Evolutionary conservation across 306 rosid genomes (phyloP).

Genomic region (Rosa multiflora): DNA sequence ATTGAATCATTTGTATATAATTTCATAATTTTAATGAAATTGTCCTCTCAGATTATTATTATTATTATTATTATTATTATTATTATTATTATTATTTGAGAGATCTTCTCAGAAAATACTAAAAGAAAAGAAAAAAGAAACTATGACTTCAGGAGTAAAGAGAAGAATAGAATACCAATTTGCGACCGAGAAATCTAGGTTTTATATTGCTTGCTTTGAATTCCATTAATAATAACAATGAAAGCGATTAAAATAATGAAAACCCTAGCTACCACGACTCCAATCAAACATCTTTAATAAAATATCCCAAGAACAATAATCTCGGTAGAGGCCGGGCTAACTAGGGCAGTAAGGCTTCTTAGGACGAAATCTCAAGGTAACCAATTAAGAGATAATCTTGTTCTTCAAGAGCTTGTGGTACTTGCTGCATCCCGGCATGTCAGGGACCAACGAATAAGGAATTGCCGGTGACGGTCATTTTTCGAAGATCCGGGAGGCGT

Average conservation of each 20-base stretch:
- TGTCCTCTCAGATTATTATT: no score
- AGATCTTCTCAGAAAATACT: no score
- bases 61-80: no score
- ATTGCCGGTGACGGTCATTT: not conserved
- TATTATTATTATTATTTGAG: no score
- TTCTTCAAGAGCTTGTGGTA: not conserved
- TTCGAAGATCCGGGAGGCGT: not conserved
- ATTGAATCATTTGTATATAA: no score
- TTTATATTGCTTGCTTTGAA: no score
- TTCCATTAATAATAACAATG: not conserved
- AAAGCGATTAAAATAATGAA: not conserved
- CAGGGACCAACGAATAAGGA: not conserved
- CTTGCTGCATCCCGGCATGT: not conserved
- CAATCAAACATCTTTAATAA: not conserved
- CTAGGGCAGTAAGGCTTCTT: not conserved
- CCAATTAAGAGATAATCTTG: not conserved
- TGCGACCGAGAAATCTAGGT: no score
- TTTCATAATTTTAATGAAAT: no score
- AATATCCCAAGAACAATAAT: not conserved
- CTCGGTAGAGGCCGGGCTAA: not conserved
- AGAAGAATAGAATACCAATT: no score
- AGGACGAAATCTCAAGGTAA: not conserved
- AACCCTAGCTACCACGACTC: not conserved
- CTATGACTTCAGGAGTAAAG: no score
- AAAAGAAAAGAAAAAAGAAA: no score